phyloP scores from a whole-genome alignment of 164 flowering plant species.

The Cinnamomum chago region DNA sequence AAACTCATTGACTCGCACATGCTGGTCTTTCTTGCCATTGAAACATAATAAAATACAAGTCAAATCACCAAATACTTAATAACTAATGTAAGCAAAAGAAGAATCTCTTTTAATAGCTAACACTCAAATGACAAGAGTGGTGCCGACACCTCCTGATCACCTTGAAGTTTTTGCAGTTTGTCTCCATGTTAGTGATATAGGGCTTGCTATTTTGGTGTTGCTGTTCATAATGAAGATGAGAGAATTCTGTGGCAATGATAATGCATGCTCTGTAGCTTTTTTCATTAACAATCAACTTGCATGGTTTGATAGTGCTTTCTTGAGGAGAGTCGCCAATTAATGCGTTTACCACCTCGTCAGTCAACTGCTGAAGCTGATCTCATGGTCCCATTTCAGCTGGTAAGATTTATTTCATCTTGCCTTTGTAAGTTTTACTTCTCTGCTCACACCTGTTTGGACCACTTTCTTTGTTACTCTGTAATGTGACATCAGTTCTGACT shows the following conservation, averaged over 20 bases:
- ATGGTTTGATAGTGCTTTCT: slow-evolving; percentile 73
- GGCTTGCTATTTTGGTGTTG: background rate
- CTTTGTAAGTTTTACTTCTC: background rate
- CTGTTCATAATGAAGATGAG: background rate
- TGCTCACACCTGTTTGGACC: background rate
- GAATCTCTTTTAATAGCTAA: background rate
- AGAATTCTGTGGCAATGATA: background rate
- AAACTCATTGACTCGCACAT: too few species aligned
- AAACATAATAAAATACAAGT: too few species aligned
- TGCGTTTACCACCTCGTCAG: slow-evolving; percentile 96
- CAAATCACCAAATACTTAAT: background rate
- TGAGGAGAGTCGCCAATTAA: slow-evolving; percentile 92
- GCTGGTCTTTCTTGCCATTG: too few species aligned
- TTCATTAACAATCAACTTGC: background rate
- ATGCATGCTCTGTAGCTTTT: background rate
- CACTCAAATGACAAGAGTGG: background rate
- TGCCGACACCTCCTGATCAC: background rate
- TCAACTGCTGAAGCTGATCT: slow-evolving; percentile 99
- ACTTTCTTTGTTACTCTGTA: background rate
- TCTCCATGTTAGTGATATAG: background rate
- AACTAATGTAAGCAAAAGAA: too few species aligned
- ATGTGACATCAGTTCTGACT: too few species aligned
- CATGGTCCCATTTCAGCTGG: slow-evolving; percentile 91
- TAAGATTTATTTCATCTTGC: slow-evolving; percentile 23
- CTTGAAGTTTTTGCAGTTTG: background rate